A percentile compares a stretch with the other conserved stretches of the same genome.
phyloP scores from a whole-genome alignment of 176 grass and related monocot genomes.

The Phragmites australis region DNA sequence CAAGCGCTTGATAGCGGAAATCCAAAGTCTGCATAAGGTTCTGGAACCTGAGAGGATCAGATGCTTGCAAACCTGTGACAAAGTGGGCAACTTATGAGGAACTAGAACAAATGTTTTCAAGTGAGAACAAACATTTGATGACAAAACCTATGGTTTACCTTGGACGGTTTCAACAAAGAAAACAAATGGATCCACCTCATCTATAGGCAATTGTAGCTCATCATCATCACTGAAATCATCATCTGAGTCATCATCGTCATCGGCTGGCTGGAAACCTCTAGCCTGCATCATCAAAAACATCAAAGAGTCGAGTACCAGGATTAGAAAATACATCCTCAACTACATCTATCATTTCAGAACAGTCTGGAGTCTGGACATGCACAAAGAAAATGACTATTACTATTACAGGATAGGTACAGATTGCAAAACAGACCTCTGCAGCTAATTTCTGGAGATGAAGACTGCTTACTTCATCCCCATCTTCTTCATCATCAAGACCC shows the following conservation, averaged over 20 bases:
- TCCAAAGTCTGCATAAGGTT: slow-evolving; percentile 79
- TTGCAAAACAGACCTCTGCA: slow-evolving; percentile 62
- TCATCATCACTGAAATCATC: slow-evolving; percentile 83
- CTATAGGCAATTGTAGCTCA: slow-evolving; percentile 80
- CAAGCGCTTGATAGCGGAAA: slow-evolving; percentile 76
- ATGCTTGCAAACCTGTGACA: slow-evolving; percentile 63
- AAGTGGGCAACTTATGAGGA: neutral
- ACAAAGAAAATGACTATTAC: neutral
- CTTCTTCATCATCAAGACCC: slow-evolving; percentile 86
- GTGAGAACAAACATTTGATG: neutral
- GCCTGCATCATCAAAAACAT: slow-evolving; percentile 51
- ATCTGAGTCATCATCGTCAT: slow-evolving; percentile 77
- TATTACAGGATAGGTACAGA: neutral
- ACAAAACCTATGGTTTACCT: slow-evolving; percentile 47
- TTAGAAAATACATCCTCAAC: neutral
- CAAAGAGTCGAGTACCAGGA: neutral
- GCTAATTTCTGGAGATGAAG: slow-evolving; percentile 70
- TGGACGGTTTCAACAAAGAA: slow-evolving; percentile 88
- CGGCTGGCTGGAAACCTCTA: slow-evolving; percentile 81
- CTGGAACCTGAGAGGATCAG: slow-evolving; percentile 65
- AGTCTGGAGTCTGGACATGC: neutral
- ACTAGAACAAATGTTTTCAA: neutral
- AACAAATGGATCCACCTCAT: slow-evolving; percentile 93
- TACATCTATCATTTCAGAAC: slow-evolving; percentile 5
- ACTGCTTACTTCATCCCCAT: slow-evolving; percentile 73